Evolutionary conservation across 2,329 filamentous ascomycete species (phyloP).

Genomic region (Arthroderma sp.): DNA sequence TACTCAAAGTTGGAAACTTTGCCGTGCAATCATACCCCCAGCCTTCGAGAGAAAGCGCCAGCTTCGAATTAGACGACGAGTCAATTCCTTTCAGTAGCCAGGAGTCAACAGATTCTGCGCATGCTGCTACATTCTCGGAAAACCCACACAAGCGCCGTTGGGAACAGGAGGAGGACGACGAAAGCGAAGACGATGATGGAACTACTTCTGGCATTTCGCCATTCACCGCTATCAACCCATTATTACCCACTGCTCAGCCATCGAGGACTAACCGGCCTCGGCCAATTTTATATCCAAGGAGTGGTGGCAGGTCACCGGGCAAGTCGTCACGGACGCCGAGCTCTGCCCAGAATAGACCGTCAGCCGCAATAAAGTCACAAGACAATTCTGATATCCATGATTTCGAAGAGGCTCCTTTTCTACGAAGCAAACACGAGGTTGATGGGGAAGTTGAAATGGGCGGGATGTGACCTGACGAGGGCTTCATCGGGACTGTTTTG

Average conservation of each 20-base stretch:
- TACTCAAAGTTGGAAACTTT: constrained; percentile 61
- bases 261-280: constrained; percentile 9
- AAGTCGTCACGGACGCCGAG: constrained; percentile 6
- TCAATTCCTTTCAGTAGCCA: constrained; percentile 30
- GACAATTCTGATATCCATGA: constrained; percentile 12
- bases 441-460: constrained; percentile 23
- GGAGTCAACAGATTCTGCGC: constrained; percentile 20
- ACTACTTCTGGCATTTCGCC: constrained; percentile 18
- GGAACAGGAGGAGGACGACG: constrained; percentile 22
- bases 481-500: not conserved
- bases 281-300: constrained; percentile 21
- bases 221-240: constrained; percentile 4
- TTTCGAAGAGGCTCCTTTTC: constrained; percentile 34
- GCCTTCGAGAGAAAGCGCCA: constrained; percentile 15
- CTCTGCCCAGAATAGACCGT: constrained; percentile 12
- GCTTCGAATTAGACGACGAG: constrained; percentile 22
- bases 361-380: constrained; percentile 8
- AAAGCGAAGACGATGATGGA: constrained; percentile 25
- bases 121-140: constrained; percentile 8
- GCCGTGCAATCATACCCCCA: constrained; percentile 42
- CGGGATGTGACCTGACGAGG: constrained; percentile 15
- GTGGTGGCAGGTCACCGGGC: constrained; percentile 14
- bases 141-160: constrained; percentile 33
- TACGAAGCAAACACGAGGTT: constrained; percentile 30
- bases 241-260: not conserved